Base-by-base conservation (phyloP, 179 eudicot genomes). In the Camellia oleifera region DNA sequence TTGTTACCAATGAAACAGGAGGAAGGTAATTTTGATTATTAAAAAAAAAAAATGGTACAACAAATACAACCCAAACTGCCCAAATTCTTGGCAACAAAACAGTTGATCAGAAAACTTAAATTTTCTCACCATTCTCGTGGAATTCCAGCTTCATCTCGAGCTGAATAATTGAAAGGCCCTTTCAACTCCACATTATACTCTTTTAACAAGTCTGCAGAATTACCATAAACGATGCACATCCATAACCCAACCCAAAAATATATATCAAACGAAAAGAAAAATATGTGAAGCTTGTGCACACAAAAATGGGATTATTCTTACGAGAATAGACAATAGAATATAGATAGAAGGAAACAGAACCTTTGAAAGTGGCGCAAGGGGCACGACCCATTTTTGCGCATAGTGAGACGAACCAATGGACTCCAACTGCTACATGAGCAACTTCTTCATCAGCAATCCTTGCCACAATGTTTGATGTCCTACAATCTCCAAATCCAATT, bases 341-440 rank as follows among this genome's bases (percentile, higher is more conserved):
- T 13, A 32, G 32, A 32, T 32, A 32, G 12, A 74, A 67, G 20
- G 60, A 15, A 57, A 70, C 48, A 5, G 61, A 67, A 91, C 99
- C 99, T 93, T 82, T 86, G 81, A 95, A 93, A 66, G 98, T 82
- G 62, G 94, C 83, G 87, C 89, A 92, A 74, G 99, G 99, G 63
- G 81, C 84, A 40, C 90, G 85, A 2, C 94, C 95, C 88, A 88
- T 85, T 89, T 91, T 92, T 83, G 85, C 86, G 84, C 99, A 95
- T 42, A 95, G 87, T 9, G 86, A 88, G 40, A 91, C 74, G 65
- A 95, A 95, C 98, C 99, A 95, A 81, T 84, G 82, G 80, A 92
- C 93, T 70, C 98, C 98, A 80, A 95, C 98, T 54, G 98, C 99
- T 80, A 93, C 99, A 85, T 95, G 98, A 32, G 97, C 97, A 76